A percentile compares a stretch with the other conserved stretches of the same genome.
These are phyloP conservation scores for Capronia epimyces DNA, from an alignment of 2,329 filamentous ascomycete genomes.

Conservation along the genomic window DNA sequence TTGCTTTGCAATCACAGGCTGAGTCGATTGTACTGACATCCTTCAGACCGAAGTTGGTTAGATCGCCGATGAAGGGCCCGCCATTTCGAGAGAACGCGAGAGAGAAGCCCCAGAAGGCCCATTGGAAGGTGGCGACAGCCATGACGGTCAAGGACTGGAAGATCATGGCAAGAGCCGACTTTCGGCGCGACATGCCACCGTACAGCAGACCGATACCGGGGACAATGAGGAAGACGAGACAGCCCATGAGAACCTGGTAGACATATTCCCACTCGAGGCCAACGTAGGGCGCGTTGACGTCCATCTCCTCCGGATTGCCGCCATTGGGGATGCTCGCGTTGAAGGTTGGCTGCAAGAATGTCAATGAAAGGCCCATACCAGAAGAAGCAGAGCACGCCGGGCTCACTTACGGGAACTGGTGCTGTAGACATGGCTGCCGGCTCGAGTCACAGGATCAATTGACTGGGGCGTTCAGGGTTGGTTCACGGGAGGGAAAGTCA, in stretches of 20 bases:
- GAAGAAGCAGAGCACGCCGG: not conserved
- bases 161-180: slow-evolving; percentile 56
- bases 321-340: slow-evolving; percentile 45
- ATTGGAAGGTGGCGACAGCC: slow-evolving; percentile 46
- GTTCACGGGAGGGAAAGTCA: slow-evolving; percentile 1
- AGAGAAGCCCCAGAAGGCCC: slow-evolving; percentile 63
- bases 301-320: slow-evolving; percentile 49
- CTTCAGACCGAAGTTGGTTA: slow-evolving; percentile 58
- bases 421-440: slow-evolving; percentile 14
- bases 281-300: slow-evolving; percentile 55
- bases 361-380: not conserved
- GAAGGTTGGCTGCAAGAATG: slow-evolving; percentile 26
- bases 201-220: slow-evolving; percentile 62
- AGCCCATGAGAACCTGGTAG: slow-evolving; percentile 55
- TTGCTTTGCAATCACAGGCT: slow-evolving; percentile 50
- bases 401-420: slow-evolving; percentile 9
- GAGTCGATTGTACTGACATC: slow-evolving; percentile 61
- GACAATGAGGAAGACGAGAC: slow-evolving; percentile 62
- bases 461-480: not conserved
- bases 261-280: slow-evolving; percentile 58
- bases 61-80: slow-evolving; percentile 57
- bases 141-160: slow-evolving; percentile 59
- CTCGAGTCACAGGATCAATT: not conserved
- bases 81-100: slow-evolving; percentile 57
- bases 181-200: slow-evolving; percentile 57